Evolutionary conservation across 306 rosid genomes (phyloP), one percentile per base, ranked within the genome.

Genomic region (Cicer pinnatifidum): DNA sequence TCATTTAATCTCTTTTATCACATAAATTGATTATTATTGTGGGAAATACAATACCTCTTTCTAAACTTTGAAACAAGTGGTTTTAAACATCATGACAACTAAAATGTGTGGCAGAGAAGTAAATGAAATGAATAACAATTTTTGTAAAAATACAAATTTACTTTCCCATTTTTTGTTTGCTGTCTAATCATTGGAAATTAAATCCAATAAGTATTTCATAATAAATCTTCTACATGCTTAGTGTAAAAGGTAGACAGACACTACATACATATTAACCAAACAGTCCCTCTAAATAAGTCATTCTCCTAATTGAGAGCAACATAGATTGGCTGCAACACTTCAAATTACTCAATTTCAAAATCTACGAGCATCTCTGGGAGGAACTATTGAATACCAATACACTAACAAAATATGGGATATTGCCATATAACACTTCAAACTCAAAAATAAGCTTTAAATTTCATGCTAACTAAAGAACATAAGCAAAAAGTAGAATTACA

Each of bases 351-450:
- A 54, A 65, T 13, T 75, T 33, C 11, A 4, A 47, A 35, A 56
- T 9, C 16, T 6, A 10, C 33, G 19, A 59, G 62, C 48, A 57
- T 73, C 67, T 69, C 9, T 15, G 58, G 74, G 40, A 72, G 4
- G 20, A 19, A 19, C 20, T 19, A 19, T 19, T 19, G 69, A 58
- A 19, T 19, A 19, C 20, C 20, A 19, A 19, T 19, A 19, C 20
- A 19, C 20, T n/a, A n/a, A n/a, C n/a, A n/a, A n/a, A n/a, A n/a
- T n/a, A n/a, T n/a, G n/a, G n/a, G n/a, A n/a, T n/a, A n/a, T n/a
- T n/a, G n/a, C n/a, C n/a, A n/a, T n/a, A n/a, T n/a, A n/a, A n/a
- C n/a, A n/a, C n/a, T n/a, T n/a, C n/a, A n/a, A n/a, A n/a, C n/a
- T n/a, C n/a, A n/a, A n/a, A n/a, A n/a, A n/a, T n/a, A n/a, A n/a